Evolutionary conservation across 2,329 filamentous ascomycete species (phyloP), one percentile per base, ranked within the genome.

Genomic region (Aspergillus awamori): DNA sequence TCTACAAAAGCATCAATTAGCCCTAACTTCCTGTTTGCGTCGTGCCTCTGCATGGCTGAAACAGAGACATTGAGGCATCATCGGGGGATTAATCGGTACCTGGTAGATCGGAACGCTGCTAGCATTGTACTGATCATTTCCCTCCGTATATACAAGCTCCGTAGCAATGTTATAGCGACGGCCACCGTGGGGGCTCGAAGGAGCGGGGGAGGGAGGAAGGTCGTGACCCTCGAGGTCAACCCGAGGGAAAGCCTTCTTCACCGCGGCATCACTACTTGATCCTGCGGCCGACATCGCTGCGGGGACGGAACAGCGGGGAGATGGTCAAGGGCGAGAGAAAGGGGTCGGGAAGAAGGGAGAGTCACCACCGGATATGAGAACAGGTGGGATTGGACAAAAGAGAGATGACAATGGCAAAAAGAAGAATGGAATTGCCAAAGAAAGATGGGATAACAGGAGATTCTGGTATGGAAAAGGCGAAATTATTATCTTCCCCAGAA

Each of bases 21-120:
- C 41, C 61, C 38, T 24, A 1, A 8, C 41, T 17, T 22, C 13
- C 4, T 13, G 24, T 7, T 5, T 7, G 8, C 10, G n/a, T 28
- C 4, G 8, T 22, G 33, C 26, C 22, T 15, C 5, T 17, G 5
- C 20, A 15, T 39, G 11, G 33, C 15, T 8, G 30, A 10, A 2
- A 28, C 10, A 26, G 5, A 6, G 8, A 20, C 11, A 26, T 8
- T 49, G 17, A 3, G n/a, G 17, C 17, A 20, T 15, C 6, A 36
- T 22, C 49, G 55, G 47, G 59, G 39, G 20, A 36, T n/a, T 45
- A 33, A 52, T 54, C n/a, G 70, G 63, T 72, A 87, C 85, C 81
- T 97, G 95, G 79, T 99, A 99, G 74, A 99, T 98, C 57, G 95
- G 95, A 70, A 96, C 89, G 77, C 93, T 98, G 70, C 92, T 97